Base-by-base conservation (phyloP, 192 early-diverging fungal genomes). In the Radiomyces spectabilis region DNA sequence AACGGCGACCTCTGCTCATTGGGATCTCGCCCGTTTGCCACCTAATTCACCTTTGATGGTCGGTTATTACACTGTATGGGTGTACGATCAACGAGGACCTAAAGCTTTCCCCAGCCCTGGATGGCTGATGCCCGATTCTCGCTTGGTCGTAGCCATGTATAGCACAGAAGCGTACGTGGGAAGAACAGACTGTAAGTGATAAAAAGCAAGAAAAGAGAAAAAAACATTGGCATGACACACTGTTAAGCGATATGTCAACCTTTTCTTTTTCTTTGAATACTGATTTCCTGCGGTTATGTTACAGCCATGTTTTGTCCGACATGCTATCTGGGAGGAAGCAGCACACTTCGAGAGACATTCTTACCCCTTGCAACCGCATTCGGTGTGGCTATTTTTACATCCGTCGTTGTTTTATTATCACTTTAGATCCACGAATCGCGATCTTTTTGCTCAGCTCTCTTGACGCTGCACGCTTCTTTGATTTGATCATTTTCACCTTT, bases 11-110 rank as follows among this genome's bases (percentile, higher is more conserved):
- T 54, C 51, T 4, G 64, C 64, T 15, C 26, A 54, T 35, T 66
- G 64, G 64, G 53, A 66, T 18, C 37, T 66, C 4, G 58, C 57
- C 2, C 43, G 39, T 10, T 21, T 53, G 1, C 27, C 31, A 16
- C 51, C 59, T 10, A 42, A 39, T 6, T 41, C 35, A n/a, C 64
- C 64, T 12, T 33, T 66, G 22, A 66, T 66, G 64, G 64, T 66
- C 5, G 64, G 64, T 2, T 66, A 49, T 19, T 66, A 55, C 40
- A 66, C 64, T 1, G 57, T 66, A 0, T 51, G 37, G 26, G 52
- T 66, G 3, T 66, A 66, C 32, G 64, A 66, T 55, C 64, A 66
- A 32, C 25, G 64, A 38, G 64, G 64, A 16, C 64, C 64, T 5
- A 60, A 59, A 33, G 64, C 64, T 15, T 49, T 58, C 9, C 64